Conservation (phyloP, 2,329 filamentous ascomycete species). For the Aspergillus quadrilineatus region DNA sequence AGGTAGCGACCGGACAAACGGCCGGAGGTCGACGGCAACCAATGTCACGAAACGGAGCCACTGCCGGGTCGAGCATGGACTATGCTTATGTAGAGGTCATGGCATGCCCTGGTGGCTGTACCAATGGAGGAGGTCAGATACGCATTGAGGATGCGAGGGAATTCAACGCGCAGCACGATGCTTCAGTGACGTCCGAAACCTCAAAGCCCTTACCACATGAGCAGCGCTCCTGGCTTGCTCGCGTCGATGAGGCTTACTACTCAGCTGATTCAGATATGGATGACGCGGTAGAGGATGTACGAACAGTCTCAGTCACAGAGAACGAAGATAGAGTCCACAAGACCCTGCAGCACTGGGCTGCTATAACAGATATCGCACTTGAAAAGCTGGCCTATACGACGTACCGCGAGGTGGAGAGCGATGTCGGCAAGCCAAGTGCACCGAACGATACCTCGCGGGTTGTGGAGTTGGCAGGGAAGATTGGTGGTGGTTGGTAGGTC, state of each 20-base stretch:
- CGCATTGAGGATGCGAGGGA: conserved; percentile 73
- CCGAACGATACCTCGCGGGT: conserved; percentile 74
- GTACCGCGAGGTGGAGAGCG: conserved; percentile 89
- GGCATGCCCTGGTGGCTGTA: conserved; percentile 98
- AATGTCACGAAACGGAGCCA: conserved; percentile 33
- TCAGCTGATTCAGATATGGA: conserved; percentile 64
- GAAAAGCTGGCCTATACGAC: conserved; percentile 78
- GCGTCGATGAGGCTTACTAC: conserved; percentile 87
- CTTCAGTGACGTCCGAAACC: conserved; percentile 22
- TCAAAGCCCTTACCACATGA: conserved; percentile 68
- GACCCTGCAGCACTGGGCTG: conserved; percentile 73
- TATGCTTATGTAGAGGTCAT: conserved; percentile 98
- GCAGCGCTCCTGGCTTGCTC: conserved; percentile 80
- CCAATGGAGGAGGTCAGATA: conserved; percentile 94
- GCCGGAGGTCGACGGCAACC: conserved; percentile 31
- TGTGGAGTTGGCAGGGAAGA: conserved; percentile 82
- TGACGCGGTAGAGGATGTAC: conserved; percentile 29
- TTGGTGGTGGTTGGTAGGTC: conserved; percentile 85
- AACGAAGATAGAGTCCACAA: conserved; percentile 53
- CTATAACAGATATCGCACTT: conserved; percentile 66
- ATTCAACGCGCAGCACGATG: conserved; percentile 16
- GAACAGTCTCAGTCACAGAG: conserved; percentile 25
- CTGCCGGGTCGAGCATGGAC: conserved; percentile 51
- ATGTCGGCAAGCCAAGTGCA: conserved; percentile 73
- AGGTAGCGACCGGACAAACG: conserved; percentile 41